These are phyloP conservation scores for Lentinula lateritia DNA, from an alignment of 768 basidiomycete genomes.

Conservation along the genomic window DNA sequence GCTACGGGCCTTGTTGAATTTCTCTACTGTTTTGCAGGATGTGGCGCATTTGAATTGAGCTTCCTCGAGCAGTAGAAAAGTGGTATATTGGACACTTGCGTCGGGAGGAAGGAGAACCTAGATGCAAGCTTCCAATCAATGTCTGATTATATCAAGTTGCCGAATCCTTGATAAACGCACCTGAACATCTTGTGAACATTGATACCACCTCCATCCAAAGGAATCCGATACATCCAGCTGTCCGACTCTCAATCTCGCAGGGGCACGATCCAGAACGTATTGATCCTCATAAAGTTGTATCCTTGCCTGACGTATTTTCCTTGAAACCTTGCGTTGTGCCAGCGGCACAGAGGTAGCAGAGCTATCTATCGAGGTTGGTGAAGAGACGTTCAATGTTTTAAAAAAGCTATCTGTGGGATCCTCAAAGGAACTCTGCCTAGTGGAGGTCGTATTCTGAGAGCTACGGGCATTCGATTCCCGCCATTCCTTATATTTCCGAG, in stretches of 20 bases:
- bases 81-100: not conserved
- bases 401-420: not conserved
- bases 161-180: not conserved
- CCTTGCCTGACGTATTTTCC: not conserved
- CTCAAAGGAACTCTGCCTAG: not conserved
- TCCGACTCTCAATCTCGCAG: not conserved
- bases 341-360: not conserved
- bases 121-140: not conserved
- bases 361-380: not conserved
- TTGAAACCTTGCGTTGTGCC: not conserved
- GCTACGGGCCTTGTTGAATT: not conserved
- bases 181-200: conserved; percentile 1
- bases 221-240: not conserved
- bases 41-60: not conserved
- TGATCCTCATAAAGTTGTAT: not conserved
- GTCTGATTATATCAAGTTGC: not conserved
- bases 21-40: not conserved
- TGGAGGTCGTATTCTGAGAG: not conserved
- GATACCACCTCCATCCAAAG: conserved; percentile 5
- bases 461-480: not conserved
- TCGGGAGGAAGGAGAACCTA: conserved; percentile 4
- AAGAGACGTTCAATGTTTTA: not conserved
- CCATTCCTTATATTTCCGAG: conserved; percentile 3
- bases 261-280: not conserved
- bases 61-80: not conserved